A percentile compares a stretch with the other conserved stretches of the same genome.
These are phyloP conservation scores for Neurospora terricola DNA, from an alignment of 495 filamentous ascomycete species.

Conservation along the genomic window DNA sequence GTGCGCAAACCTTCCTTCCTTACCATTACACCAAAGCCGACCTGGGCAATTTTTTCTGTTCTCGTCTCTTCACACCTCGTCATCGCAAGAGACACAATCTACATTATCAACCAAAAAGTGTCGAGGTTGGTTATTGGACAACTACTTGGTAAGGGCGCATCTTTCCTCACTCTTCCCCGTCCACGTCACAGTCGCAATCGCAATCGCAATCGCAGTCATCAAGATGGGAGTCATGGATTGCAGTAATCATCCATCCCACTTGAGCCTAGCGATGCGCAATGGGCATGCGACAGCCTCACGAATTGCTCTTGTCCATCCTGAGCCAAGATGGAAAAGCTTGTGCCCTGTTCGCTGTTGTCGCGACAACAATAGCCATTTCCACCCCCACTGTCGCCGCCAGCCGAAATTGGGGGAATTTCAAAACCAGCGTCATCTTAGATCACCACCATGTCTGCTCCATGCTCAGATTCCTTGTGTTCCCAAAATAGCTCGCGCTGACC, in stretches of 20 bases:
- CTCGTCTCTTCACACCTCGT: not conserved
- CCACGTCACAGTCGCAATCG: not conserved
- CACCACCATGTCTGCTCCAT: not conserved
- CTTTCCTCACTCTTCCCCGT: not conserved
- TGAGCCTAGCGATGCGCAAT: not conserved
- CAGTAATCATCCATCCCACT: not conserved
- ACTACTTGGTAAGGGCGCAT: not conserved
- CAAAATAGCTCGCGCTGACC: not conserved
- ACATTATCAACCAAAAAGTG: not conserved
- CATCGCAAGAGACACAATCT: not conserved
- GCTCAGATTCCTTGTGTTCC: not conserved
- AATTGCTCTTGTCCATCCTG: not conserved
- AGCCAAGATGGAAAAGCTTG: not conserved
- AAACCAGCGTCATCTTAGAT: not conserved
- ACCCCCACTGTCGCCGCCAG: slow-evolving; percentile 14
- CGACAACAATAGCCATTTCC: slow-evolving; percentile 3
- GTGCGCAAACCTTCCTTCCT: not conserved
- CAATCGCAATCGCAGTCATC: not conserved
- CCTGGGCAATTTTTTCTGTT: not conserved
- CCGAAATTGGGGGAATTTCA: slow-evolving; percentile 10
- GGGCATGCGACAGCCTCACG: not conserved
- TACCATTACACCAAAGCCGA: not conserved
- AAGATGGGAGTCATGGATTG: not conserved
- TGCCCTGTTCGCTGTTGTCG: not conserved
- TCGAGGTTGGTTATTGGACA: not conserved